Conservation (phyloP, 345 rosid genomes). For the Lepidium didymum region DNA sequence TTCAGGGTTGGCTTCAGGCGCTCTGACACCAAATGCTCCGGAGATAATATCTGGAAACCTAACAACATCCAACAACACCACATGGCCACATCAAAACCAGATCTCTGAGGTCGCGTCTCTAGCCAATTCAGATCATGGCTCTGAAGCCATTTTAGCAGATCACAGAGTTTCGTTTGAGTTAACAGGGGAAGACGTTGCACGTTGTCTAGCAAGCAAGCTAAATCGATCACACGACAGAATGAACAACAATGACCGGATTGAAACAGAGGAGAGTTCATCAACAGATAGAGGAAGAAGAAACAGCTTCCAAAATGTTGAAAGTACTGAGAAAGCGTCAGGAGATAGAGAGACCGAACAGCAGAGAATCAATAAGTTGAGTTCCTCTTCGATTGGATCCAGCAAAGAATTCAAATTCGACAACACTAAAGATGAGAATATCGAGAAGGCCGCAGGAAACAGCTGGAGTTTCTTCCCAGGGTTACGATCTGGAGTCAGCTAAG, state of each 20-base stretch:
- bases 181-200: constrained; percentile 93
- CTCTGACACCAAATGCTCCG: constrained; percentile 63
- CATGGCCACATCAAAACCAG: constrained; percentile 42
- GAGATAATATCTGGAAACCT: constrained; percentile 55
- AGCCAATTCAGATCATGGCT: constrained; percentile 40
- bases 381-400: constrained; percentile 60
- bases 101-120: constrained; percentile 44
- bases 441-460: constrained; percentile 60
- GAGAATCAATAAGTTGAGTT: constrained; percentile 39
- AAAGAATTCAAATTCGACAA: constrained; percentile 89
- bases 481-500: constrained; percentile 59
- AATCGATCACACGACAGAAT: constrained; percentile 28
- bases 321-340: constrained; percentile 27
- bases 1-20: constrained; percentile 72
- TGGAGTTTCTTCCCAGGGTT: constrained; percentile 89
- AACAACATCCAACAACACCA: constrained; percentile 59
- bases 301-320: constrained; percentile 23
- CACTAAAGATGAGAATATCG: constrained; percentile 45
- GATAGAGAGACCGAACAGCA: constrained; percentile 40
- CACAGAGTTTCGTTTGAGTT: constrained; percentile 92
- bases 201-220: constrained; percentile 56
- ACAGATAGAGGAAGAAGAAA: constrained; percentile 7
- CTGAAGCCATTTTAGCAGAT: constrained; percentile 29
- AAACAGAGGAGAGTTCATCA: constrained; percentile 5
- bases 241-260: constrained; percentile 20